phyloP scores from a whole-genome alignment of 805 yeast species.

The Yamadazyma philogaea region DNA sequence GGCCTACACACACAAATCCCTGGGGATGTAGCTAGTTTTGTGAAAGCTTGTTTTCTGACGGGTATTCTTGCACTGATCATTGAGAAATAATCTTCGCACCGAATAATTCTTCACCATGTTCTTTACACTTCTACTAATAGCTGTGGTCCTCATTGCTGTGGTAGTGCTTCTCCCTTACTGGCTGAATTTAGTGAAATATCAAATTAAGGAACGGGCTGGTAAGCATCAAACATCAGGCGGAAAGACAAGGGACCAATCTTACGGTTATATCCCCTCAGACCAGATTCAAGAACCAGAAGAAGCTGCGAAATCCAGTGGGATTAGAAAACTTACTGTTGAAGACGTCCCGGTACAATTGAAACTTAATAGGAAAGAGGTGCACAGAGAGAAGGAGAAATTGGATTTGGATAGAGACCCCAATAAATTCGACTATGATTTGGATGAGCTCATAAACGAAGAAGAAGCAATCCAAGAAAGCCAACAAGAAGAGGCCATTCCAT shows the following conservation, averaged over 20 bases:
- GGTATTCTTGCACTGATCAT: constrained; percentile 2
- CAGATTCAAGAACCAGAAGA: constrained; percentile 21
- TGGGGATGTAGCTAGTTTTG: background rate
- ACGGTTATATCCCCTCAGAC: constrained; percentile 42
- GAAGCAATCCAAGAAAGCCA: background rate
- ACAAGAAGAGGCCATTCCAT: background rate
- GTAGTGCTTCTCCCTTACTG: constrained; percentile 46
- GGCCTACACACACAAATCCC: background rate
- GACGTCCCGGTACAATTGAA: constrained; percentile 37
- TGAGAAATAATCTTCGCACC: background rate
- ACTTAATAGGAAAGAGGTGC: constrained; percentile 21
- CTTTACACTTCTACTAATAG: constrained; percentile 34
- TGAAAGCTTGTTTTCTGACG: background rate
- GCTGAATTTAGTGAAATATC: constrained; percentile 47
- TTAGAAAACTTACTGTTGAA: constrained; percentile 31
- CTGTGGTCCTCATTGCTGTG: constrained; percentile 40
- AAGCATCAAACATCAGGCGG: background rate
- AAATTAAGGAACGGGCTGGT: constrained; percentile 29
- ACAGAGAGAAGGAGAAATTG: constrained; percentile 32
- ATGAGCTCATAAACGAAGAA: constrained; percentile 41
- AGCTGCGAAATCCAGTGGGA: constrained; percentile 17
- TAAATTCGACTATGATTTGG: constrained; percentile 43
- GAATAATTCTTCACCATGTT: constrained; percentile 26
- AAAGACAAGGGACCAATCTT: constrained; percentile 12
- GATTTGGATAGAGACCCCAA: constrained; percentile 39